Conservation (phyloP, 371 early-diverging fungal genomes). For the Syncephalastrum contaminatum region DNA sequence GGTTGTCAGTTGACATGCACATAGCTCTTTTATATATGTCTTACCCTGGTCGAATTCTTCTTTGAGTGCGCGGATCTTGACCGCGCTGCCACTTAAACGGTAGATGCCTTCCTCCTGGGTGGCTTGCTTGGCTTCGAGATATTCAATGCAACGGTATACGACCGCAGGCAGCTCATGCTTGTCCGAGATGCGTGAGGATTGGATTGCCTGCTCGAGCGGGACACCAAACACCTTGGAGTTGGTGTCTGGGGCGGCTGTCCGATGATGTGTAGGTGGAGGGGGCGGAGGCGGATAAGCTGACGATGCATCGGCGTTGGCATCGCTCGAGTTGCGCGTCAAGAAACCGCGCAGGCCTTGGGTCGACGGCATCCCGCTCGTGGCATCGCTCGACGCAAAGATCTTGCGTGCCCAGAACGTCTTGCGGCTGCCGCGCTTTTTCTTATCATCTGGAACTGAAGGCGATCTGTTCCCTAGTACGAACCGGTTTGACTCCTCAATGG, state of each 20-base stretch:
- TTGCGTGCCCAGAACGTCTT: conserved; percentile 39
- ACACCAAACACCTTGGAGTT: conserved; percentile 50
- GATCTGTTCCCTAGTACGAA: no score
- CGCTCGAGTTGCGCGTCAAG: conserved; percentile 22
- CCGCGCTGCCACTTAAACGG: conserved; percentile 70
- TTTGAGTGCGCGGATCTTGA: conserved; percentile 58
- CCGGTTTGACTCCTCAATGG: conserved; percentile 1
- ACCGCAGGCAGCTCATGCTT: conserved; percentile 65
- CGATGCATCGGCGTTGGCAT: conserved; percentile 6
- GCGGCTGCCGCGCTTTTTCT: conserved; percentile 24
- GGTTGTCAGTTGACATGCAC: no score
- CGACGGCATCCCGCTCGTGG: conserved; percentile 8
- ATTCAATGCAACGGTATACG: conserved; percentile 84
- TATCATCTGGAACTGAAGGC: conserved; percentile 11
- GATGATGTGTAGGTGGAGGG: neutral
- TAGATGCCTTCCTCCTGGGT: conserved; percentile 84
- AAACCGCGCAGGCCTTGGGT: conserved; percentile 20
- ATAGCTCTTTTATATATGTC: neutral
- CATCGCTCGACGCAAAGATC: conserved; percentile 14
- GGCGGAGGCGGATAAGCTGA: neutral
- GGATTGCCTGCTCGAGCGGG: conserved; percentile 28
- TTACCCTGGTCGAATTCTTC: conserved; percentile 59
- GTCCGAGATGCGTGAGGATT: conserved; percentile 20
- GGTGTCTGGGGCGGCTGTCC: conserved; percentile 8
- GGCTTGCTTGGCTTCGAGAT: conserved; percentile 71